Evolutionary conservation across 108 stramenopile species (phyloP), one percentile per base, ranked within the genome.

Genomic region (Skeletonema menzelii): DNA sequence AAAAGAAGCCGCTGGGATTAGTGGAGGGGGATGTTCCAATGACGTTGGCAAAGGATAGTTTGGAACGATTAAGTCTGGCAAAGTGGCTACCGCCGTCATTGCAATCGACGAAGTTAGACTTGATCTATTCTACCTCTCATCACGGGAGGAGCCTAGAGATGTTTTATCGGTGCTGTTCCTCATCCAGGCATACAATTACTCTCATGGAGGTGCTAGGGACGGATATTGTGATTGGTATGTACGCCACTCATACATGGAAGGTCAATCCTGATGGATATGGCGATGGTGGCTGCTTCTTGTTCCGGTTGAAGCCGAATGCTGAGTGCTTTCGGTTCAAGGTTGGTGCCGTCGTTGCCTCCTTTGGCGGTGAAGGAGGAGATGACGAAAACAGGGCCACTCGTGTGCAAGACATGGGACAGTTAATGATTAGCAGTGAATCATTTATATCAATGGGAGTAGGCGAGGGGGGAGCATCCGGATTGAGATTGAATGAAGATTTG

Each of bases 361-460:
- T 19, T 7, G 19, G n/a, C 19, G 46, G 6, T 47, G 46, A n/a
- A 19, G 46, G 19, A 3, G 46, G 17, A 19, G 17, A 77, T 40
- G 46, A 7, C 0, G 63, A 77, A 14, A 58, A 62, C 17, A 69
- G 49, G 27, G 46, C 27, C 1, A 70, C 24, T 34, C 58, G 35
- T 30, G 47, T 79, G 55, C 49, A 72, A 44, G 77, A 79, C 63
- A 42, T 70, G 14, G 78, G 78, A 26, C 77, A 75, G 28, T 69
- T 83, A 28, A 77, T 77, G 82, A 75, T 83, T 22, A 83, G 82
- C 58, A 65, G 77, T 8, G 65, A 67, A 17, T 10, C 32, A 17
- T 83, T 75, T 38, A 79, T 83, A n/a, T 71, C 77, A 1, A 75
- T 83, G 82, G 82, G 82, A 30, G 73, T 68, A n/a, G 78, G 78